Evolutionary conservation across 371 early-diverging fungal genomes (phyloP), one percentile per base, ranked within the genome.

Genomic region (Circinella minor): DNA sequence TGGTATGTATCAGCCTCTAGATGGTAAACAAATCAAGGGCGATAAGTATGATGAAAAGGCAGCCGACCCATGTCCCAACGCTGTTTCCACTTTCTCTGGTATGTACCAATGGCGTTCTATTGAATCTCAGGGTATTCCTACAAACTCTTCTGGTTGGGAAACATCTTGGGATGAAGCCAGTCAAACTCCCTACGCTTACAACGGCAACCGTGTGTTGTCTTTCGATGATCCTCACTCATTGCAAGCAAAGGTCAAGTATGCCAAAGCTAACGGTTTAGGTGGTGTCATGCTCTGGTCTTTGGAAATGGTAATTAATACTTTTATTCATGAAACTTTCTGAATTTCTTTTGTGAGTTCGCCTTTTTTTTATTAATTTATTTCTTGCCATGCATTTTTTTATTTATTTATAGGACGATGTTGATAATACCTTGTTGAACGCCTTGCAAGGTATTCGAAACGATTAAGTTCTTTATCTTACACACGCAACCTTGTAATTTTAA

Each of bases 221-320:
- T 91, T 86, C 68, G 92, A 91, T 64, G 85, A 91, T 55, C 70
- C 76, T 10, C 66, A 80, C 47, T 86, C 88, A 34, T 65, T 89
- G 9, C 62, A 61, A 15, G 71, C 69, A 64, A 91, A 91, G 74
- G 83, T 74, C n/a, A 69, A 78, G 17, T 89, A 80, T 71, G 88
- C 76, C 5, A 77, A 74, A 15, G 64, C 74, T 11, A 73, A 85
- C 27, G 71, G 77, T 4, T 77, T 91, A 14, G 84, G 80, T 37
- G 90, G 90, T 27, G 79, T 86, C 49, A 84, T 89, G 81, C 71
- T 90, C 15, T 91, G 90, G 83, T 89, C 81, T 20, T 67, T 83
- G 55, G 84, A 83, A 70, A 83, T 83, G 84, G 77, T 77, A 74
- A 27, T 27, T 27, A 27, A 27, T 0, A 27, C 27, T 27, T 27